A percentile compares a stretch with the other conserved stretches of the same genome.
Conservation (phyloP, 495 filamentous ascomycete genomes). For the Chaetomium cochliodes region DNA sequence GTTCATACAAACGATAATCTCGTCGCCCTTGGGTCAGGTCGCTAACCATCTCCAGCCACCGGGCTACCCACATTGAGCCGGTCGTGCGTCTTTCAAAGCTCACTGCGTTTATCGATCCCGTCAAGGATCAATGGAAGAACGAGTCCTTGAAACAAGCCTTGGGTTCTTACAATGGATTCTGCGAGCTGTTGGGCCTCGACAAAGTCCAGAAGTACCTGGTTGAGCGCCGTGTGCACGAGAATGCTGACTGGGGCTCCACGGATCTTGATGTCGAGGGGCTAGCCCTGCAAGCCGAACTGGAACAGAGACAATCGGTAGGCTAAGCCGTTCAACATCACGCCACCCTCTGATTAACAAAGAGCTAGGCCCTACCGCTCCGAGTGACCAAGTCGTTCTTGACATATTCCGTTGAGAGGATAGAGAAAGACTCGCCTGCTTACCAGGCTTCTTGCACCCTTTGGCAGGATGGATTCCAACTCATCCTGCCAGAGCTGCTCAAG, state of each 20-base stretch:
- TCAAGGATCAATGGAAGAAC: conserved; percentile 78
- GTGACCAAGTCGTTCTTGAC: conserved; percentile 86
- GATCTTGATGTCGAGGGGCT: conserved; percentile 76
- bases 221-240: conserved; percentile 66
- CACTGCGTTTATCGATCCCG: conserved; percentile 69
- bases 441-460: conserved; percentile 73
- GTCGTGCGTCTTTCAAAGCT: conserved; percentile 63
- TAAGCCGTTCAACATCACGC: neutral
- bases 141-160: conserved; percentile 64
- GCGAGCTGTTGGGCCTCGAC: conserved; percentile 71
- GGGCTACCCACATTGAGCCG: conserved; percentile 70
- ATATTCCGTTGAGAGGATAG: conserved; percentile 84
- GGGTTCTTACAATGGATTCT: conserved; percentile 76
- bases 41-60: conserved; percentile 58
- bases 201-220: conserved; percentile 77
- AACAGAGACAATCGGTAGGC: conserved; percentile 66
- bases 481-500: conserved; percentile 82
- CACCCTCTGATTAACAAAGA: conserved; percentile 40
- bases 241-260: conserved; percentile 78
- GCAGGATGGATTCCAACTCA: conserved; percentile 75
- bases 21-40: conserved; percentile 9
- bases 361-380: conserved; percentile 65
- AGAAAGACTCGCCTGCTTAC: conserved; percentile 64
- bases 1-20: neutral
- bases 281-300: conserved; percentile 70